A percentile compares a stretch with the other conserved stretches of the same genome.
Conservation (phyloP, 2,329 filamentous ascomycete species). For the Fusarium humuli region DNA sequence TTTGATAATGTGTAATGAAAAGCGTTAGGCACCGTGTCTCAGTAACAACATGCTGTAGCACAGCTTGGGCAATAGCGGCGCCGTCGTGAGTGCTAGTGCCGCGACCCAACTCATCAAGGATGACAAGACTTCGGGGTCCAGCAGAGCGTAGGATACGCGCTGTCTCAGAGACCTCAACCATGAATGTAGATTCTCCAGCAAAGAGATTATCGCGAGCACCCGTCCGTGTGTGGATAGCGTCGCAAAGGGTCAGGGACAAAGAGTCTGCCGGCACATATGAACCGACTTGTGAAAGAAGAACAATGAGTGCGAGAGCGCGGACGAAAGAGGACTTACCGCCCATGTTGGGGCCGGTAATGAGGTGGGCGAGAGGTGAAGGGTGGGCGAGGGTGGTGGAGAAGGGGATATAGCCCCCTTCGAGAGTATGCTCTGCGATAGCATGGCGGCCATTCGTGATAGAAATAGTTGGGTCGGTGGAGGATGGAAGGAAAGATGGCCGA, state of each 20-base stretch:
- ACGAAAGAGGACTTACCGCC: conserved; percentile 99
- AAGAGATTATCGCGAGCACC: conserved; percentile 97
- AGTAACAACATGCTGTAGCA: conserved; percentile 84
- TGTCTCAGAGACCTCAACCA: conserved; percentile 96
- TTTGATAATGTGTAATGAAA: conserved; percentile 98
- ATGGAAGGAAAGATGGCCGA: conserved; percentile 75
- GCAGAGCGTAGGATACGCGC: conserved; percentile 90
- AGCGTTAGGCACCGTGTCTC: conserved; percentile 82
- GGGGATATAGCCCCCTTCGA: conserved; percentile 89
- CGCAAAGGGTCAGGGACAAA: conserved; percentile 81
- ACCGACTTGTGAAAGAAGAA: conserved; percentile 94
- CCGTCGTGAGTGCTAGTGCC: conserved; percentile 97
- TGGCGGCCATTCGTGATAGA: conserved; percentile 76
- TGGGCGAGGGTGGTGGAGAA: conserved; percentile 83
- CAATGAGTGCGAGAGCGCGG: conserved; percentile 88
- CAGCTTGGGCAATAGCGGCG: conserved; percentile 92
- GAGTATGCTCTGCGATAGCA: conserved; percentile 93
- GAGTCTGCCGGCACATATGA: conserved; percentile 88
- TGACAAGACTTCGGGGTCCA: conserved; percentile 84
- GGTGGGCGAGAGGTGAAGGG: conserved; percentile 75
- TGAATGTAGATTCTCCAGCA: conserved; percentile 94
- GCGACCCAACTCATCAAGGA: conserved; percentile 93
- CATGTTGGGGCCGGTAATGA: conserved; percentile 98
- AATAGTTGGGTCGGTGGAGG: conserved; percentile 74
- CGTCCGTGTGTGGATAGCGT: conserved; percentile 95